Evolutionary conservation across 345 rosid species (phyloP), one percentile per base, ranked within the genome.

Genomic region (Xanthoceras sorbifolium): DNA sequence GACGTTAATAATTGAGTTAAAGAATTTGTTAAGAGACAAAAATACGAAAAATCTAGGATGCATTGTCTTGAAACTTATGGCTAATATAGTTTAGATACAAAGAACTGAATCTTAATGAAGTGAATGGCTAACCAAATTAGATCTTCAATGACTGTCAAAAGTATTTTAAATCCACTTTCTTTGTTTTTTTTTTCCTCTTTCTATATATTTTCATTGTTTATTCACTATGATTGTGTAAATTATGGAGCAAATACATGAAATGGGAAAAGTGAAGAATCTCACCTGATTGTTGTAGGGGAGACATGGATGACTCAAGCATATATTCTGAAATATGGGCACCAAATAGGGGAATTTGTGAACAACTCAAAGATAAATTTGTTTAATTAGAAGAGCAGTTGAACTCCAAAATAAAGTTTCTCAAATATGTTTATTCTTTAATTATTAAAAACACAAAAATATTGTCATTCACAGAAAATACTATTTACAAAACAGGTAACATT

Each of bases 291-390:
- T 42, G 46, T 10, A 42, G 46, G 46, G 46, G 46, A 12, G 6
- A 9, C 46, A 36, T 71, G 23, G 36, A 11, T 61, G 64, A 61
- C 31, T 29, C 22, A 9, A 14, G 32, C 55, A 71, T 55, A 34
- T 71, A 71, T 32, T 55, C 32, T 55, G 74, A 31, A 71, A 9
- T 52, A 54, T 70, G 63, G 74, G 44, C 55, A 42, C 2, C 73
- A 50, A 69, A 48, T 26, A 25, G 29, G 20, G 26, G 29, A 69
- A 70, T 44, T 31, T 31, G 32, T 31, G 61, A 52, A 20, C 20
- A 52, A 52, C 23, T 32, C 14, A 52, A 50, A 28, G 73, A 69
- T 29, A 69, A 29, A 69, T 7, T 18, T 69, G 8, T 29, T 40
- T 40, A 38, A 9, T 69, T 28, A 28, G 29, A 12, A 17, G 4